Percentiles rank a stretch among this genome's conserved stretches.
phyloP scores from a whole-genome alignment of 2,329 filamentous ascomycete species.

The Colletotrichum agaves region DNA sequence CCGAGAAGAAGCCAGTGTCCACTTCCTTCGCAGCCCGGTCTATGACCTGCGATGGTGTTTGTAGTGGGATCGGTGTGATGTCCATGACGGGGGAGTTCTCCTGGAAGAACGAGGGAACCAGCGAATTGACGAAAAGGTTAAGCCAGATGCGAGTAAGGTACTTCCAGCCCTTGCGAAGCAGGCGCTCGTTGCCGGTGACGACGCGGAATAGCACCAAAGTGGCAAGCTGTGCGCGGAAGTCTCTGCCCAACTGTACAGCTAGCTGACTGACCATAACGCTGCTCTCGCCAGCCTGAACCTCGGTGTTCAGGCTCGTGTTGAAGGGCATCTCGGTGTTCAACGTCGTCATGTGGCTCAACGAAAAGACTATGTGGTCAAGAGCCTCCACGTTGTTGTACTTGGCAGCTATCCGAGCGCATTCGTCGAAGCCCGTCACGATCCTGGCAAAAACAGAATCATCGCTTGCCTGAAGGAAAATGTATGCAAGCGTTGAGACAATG shows the following conservation, averaged over 20 bases:
- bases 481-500: conserved; percentile 92
- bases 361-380: conserved; percentile 92
- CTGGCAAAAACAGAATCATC: conserved; percentile 95
- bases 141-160: conserved; percentile 91
- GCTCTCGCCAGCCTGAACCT: conserved; percentile 90
- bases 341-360: conserved; percentile 89
- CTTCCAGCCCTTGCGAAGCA: conserved; percentile 82
- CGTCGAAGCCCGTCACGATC: conserved; percentile 93
- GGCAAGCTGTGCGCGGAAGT: conserved; percentile 92
- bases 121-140: conserved; percentile 94
- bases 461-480: conserved; percentile 98
- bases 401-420: conserved; percentile 92
- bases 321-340: conserved; percentile 79
- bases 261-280: conserved; percentile 99
- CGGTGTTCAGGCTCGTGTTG: conserved; percentile 91
- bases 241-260: conserved; percentile 92
- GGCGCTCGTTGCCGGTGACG: conserved; percentile 82
- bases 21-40: conserved; percentile 82
- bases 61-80: conserved; percentile 85
- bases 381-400: conserved; percentile 86
- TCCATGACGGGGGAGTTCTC: conserved; percentile 71
- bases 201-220: conserved; percentile 96
- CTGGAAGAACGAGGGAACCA: conserved; percentile 84
- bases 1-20: conserved; percentile 90
- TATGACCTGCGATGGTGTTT: conserved; percentile 91